phyloP scores from a whole-genome alignment of 306 rosid genomes.

The Malus orientalis region DNA sequence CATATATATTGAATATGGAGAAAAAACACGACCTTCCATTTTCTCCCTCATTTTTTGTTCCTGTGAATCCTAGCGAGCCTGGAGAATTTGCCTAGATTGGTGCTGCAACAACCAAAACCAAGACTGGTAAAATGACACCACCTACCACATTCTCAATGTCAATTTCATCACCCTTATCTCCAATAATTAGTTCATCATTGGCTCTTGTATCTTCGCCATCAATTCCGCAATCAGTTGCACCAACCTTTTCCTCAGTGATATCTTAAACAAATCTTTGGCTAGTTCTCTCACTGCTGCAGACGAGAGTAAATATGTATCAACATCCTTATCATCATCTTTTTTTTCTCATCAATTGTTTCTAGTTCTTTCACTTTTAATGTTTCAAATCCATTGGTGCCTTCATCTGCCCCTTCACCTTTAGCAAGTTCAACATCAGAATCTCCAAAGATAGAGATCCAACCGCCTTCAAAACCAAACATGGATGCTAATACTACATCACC shows the following conservation, averaged over 20 bases:
- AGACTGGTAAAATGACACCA: conserved; percentile 24
- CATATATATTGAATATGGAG: conserved; percentile 27
- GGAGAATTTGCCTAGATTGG: conserved; percentile 18
- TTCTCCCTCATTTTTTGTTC: conserved; percentile 23
- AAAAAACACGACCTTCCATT: conserved; percentile 25
- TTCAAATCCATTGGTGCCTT: conserved; percentile 18
- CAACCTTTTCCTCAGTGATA: conserved; percentile 24
- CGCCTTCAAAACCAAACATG: conserved; percentile 22
- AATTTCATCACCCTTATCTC: conserved; percentile 19
- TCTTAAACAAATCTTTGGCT: conserved; percentile 20
- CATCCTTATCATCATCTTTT: conserved; percentile 28
- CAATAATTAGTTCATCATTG: conserved; percentile 2
- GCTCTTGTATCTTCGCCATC: conserved; percentile 27
- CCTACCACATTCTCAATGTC: conserved; percentile 28
- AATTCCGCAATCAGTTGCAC: conserved; percentile 18
- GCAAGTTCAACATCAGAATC: conserved; percentile 25
- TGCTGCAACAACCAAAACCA: conserved; percentile 23
- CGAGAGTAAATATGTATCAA: conserved; percentile 18
- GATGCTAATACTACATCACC: conserved; percentile 26
- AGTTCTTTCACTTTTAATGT: conserved; percentile 18
- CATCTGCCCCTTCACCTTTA: conserved; percentile 13
- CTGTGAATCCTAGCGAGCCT: conserved; percentile 10
- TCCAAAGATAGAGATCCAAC: conserved; percentile 30
- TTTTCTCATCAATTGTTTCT: conserved; percentile 12
- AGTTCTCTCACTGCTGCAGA: conserved; percentile 23